phyloP scores from a whole-genome alignment of 1,284 basidiomycete species.

The Coniophora puteana region DNA sequence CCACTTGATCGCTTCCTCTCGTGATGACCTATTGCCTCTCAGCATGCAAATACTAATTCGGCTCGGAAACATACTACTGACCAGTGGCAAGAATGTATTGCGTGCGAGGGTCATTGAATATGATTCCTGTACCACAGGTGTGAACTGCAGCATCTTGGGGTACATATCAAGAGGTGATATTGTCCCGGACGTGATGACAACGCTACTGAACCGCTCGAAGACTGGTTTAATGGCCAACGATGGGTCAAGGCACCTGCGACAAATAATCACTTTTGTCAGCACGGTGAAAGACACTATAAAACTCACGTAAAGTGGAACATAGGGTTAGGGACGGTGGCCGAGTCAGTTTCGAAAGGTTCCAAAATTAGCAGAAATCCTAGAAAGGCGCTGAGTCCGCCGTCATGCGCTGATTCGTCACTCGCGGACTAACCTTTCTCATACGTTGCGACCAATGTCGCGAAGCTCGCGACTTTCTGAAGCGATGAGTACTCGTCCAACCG shows the following conservation, averaged over 20 bases:
- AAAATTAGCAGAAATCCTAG: constrained; percentile 94
- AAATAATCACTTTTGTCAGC: constrained; percentile 12
- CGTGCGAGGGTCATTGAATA: constrained; percentile 98
- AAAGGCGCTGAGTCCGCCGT: constrained; percentile 6
- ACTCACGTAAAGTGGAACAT: constrained; percentile 96
- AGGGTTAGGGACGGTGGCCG: constrained; percentile 97
- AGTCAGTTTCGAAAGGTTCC: constrained; percentile 98
- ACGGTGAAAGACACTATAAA: constrained; percentile 1
- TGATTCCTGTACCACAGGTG: constrained; percentile 94
- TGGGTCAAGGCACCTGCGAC: constrained; percentile 87
- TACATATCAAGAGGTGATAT: constrained; percentile 99
- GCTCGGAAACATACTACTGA: constrained; percentile 31
- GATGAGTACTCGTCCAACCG: constrained; percentile 90
- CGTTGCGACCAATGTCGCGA: constrained; percentile 96
- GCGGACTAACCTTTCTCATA: constrained; percentile 86
- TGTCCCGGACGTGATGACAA: constrained; percentile 98
- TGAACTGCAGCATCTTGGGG: constrained; percentile 99
- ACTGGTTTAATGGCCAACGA: constrained; percentile 97
- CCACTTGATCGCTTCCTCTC: constrained; percentile 96
- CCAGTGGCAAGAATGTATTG: constrained; percentile 97
- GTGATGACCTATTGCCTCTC: constrained; percentile 82
- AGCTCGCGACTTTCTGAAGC: constrained; percentile 93
- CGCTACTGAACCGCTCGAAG: constrained; percentile 97
- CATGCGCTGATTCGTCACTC: no score
- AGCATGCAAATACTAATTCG: constrained; percentile 5